These are phyloP conservation scores for Gymnopilus dilepis DNA, from an alignment of 768 basidiomycete genomes.

Conservation along the genomic window DNA sequence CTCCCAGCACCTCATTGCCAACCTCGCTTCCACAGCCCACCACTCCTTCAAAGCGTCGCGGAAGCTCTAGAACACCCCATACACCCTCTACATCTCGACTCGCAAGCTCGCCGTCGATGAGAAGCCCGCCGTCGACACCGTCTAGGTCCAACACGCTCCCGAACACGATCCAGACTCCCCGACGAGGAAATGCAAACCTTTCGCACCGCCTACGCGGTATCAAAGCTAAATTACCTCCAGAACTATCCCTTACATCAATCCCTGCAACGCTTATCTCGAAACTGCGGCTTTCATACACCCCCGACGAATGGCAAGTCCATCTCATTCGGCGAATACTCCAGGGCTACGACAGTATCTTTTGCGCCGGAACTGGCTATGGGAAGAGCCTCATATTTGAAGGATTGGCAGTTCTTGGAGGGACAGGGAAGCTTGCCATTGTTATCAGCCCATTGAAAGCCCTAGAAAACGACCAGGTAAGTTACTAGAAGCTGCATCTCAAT, in stretches of 20 bases:
- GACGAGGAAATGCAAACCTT: not conserved
- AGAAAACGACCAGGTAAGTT: not conserved
- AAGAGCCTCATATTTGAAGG: slow-evolving; percentile 33
- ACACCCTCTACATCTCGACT: too few relatives aligned
- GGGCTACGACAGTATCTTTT: too few relatives aligned
- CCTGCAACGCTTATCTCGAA: too few relatives aligned
- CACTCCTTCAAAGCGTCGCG: too few relatives aligned
- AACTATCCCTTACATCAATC: not conserved
- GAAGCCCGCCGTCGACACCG: too few relatives aligned
- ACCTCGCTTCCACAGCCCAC: too few relatives aligned
- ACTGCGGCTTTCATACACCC: not conserved
- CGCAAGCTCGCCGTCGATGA: slow-evolving; percentile 25
- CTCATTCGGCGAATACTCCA: not conserved
- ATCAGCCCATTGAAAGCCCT: slow-evolving; percentile 23
- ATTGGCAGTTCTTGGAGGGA: slow-evolving; percentile 25
- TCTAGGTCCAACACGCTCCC: not conserved
- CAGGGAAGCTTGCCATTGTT: slow-evolving; percentile 27
- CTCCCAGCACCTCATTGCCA: too few relatives aligned
- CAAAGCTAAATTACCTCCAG: not conserved
- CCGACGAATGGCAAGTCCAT: not conserved
- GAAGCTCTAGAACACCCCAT: too few relatives aligned
- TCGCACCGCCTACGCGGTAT: too few relatives aligned
- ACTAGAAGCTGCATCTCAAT: not conserved
- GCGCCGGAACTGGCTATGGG: too few relatives aligned
- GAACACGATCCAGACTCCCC: too few relatives aligned